Evolutionary conservation across 371 early-diverging fungal genomes (phyloP), one percentile per base, ranked within the genome.

Genomic region (Sporodiniella umbellata): DNA sequence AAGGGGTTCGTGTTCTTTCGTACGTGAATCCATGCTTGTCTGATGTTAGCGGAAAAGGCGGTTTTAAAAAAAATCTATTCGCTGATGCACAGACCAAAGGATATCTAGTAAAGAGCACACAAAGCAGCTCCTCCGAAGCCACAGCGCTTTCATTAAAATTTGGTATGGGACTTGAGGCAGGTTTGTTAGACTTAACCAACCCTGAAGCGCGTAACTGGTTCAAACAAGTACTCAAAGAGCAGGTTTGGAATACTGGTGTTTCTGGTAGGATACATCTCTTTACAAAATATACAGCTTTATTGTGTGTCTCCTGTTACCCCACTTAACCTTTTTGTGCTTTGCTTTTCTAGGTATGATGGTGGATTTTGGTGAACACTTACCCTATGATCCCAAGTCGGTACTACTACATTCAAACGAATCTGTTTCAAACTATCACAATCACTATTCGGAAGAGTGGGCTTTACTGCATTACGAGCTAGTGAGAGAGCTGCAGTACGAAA

Each of bases 11-110:
- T 3, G 56, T 56, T 4, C 52, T 66, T 15, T 40, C 62, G n/a
- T 72, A 75, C 57, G 63, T 80, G 7, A 78, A 67, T 30, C 69
- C 77, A 0, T 67, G 71, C 18, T 53, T 80, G 25, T 43, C 59
- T 10, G 60, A 70, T 49, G 51, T 56, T 0, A 40, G 43, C 2
- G 46, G 48, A 10, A 72, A 73, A 22, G 46, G 45, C 2, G 37
- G 33, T 12, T 51, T 55, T n/a, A 56, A 51, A 22, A 53, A 62
- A 15, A 67, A 74, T 24, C 42, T 77, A 22, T 72, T 52, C 45
- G 19, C 25, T 8, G 71, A 75, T 24, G 78, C 75, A 15, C 47
- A 56, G 6, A 51, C 58, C 2, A 62, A 58, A 8, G 64, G 64
- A 0, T 72, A 68, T 35, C 46, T 77, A 31, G 72, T 77, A 2